Percentiles rank a stretch among this genome's conserved stretches.
phyloP scores from a whole-genome alignment of 2,329 filamentous ascomycete genomes.

The Exophiala sp. region DNA sequence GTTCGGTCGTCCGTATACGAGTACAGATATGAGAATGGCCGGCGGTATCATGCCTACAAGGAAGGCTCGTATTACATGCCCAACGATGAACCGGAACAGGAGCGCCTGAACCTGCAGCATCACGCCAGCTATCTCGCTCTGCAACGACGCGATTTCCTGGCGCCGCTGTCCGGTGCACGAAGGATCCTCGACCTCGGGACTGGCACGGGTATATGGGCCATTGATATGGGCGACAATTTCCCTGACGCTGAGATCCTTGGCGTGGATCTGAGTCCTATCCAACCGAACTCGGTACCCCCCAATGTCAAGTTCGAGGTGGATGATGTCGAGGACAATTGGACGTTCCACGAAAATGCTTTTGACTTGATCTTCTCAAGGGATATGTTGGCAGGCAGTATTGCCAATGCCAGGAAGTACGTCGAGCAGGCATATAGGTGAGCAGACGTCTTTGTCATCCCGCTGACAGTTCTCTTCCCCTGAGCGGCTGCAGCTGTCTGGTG shows the following conservation, averaged over 20 bases:
- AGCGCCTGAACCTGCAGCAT: conserved; percentile 39
- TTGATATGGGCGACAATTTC: conserved; percentile 37
- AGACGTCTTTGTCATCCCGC: conserved; percentile 26
- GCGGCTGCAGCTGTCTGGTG: too few species aligned
- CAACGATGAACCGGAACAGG: conserved; percentile 42
- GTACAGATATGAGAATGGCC: conserved; percentile 33
- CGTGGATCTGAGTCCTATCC: conserved; percentile 27
- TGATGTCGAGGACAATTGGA: conserved; percentile 53
- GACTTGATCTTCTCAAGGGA: conserved; percentile 58
- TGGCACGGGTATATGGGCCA: conserved; percentile 35
- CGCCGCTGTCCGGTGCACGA: conserved; percentile 7
- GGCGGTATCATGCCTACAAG: conserved; percentile 34
- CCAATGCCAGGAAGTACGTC: conserved; percentile 5
- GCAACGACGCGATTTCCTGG: background rate
- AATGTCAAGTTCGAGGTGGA: conserved; percentile 55
- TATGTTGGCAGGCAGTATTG: conserved; percentile 31
- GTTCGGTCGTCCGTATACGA: conserved; percentile 17
- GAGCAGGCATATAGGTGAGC: conserved; percentile 8
- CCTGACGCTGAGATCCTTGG: conserved; percentile 19
- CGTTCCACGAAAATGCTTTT: conserved; percentile 48
- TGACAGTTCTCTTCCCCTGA: too few species aligned
- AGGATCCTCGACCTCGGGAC: conserved; percentile 35
- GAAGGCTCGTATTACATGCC: conserved; percentile 39
- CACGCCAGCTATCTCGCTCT: conserved; percentile 25
- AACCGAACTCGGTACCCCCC: conserved; percentile 40